Evolutionary conservation across 371 early-diverging fungal species (phyloP).

Genomic region (Umbelopsis sp.): DNA sequence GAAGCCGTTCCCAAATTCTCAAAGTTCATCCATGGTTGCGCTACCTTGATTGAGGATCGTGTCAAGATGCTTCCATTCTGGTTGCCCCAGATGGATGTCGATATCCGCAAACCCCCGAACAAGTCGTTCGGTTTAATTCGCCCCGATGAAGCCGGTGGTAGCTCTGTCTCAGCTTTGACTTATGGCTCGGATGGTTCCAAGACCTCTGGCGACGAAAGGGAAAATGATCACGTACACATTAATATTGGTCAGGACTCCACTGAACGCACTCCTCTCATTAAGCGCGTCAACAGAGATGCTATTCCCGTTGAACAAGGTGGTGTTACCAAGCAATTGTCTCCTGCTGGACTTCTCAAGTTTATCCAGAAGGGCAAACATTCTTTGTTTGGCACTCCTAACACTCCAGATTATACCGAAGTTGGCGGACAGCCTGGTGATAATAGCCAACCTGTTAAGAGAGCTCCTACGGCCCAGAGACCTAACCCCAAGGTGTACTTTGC

Average conservation of each 20-base stretch:
- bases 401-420: background rate
- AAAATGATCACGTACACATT: slow-evolving; percentile 40
- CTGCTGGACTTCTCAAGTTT: slow-evolving; percentile 30
- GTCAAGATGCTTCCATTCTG: slow-evolving; percentile 97
- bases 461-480: slow-evolving; percentile 31
- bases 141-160: slow-evolving; percentile 36
- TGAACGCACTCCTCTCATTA: slow-evolving; percentile 27
- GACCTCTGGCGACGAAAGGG: slow-evolving; percentile 1
- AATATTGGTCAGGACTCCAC: slow-evolving; percentile 33
- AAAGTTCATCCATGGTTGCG: slow-evolving; percentile 98
- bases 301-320: slow-evolving; percentile 18
- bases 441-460: background rate
- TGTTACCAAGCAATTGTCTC: slow-evolving; percentile 28
- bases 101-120: slow-evolving; percentile 80
- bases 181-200: slow-evolving; percentile 26
- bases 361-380: slow-evolving; percentile 30
- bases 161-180: slow-evolving; percentile 36
- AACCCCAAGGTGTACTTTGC: slow-evolving; percentile 93
- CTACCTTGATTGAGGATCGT: slow-evolving; percentile 87
- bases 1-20: slow-evolving; percentile 99
- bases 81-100: slow-evolving; percentile 97
- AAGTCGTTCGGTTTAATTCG: slow-evolving; percentile 47
- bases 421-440: background rate
- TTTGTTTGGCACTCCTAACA: background rate
- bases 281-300: background rate